phyloP scores from a whole-genome alignment of 176 grass and related monocot genomes.

The Saccharum officinarum region DNA sequence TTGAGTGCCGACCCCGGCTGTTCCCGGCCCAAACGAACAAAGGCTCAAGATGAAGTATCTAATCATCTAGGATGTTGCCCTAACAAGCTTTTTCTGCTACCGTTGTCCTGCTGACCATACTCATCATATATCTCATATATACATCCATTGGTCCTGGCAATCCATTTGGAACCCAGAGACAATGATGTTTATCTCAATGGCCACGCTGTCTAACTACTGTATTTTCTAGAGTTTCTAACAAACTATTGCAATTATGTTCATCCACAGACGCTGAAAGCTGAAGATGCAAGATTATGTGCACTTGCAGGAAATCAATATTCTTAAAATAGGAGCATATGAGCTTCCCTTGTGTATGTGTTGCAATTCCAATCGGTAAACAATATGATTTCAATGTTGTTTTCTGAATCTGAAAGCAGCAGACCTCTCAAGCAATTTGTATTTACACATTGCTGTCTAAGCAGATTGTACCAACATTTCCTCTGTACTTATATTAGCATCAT shows the following conservation, averaged over 20 bases:
- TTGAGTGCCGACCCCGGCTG: no score
- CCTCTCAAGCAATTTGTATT: not conserved
- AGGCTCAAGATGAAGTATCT: not conserved
- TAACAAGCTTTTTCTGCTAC: not conserved
- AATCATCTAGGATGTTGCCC: not conserved
- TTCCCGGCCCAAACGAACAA: no score
- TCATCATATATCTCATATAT: not conserved
- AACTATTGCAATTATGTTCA: constrained; percentile 42
- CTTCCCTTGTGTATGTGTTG: constrained; percentile 11
- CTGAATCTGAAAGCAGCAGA: not conserved
- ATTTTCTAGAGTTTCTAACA: constrained; percentile 23
- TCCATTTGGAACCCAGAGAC: constrained; percentile 49
- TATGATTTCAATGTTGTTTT: not conserved
- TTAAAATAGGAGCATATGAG: not conserved
- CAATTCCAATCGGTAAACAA: not conserved
- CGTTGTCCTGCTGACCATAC: not conserved
- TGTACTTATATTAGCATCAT: constrained; percentile 17
- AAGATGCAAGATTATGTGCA: not conserved
- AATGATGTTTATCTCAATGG: constrained; percentile 38
- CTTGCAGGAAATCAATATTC: not conserved
- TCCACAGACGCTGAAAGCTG: constrained; percentile 20
- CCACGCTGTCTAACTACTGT: constrained; percentile 27
- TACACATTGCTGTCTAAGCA: constrained; percentile 8
- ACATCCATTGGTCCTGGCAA: not conserved
- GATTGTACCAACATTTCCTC: constrained; percentile 4